Evolutionary conservation across 352 stramenopile genomes (phyloP), one percentile per base, ranked within the genome.

Genomic region (Globisporangium iwayamae): DNA sequence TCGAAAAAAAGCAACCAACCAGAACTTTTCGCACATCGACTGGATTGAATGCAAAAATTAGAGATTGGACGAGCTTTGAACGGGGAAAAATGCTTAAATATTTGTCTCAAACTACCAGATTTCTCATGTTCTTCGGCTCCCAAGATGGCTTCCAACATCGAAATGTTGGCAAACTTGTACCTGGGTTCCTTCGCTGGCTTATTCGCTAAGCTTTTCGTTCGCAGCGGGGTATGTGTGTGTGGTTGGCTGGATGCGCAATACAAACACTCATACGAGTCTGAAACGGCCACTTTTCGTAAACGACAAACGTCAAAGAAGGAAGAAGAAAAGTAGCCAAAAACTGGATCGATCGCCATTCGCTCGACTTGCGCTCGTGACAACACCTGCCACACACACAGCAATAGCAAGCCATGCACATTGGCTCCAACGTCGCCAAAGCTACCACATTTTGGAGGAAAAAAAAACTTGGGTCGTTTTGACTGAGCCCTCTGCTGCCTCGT

Each of bases 321-420:
- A 56, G 60, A 38, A 52, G 54, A 59, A 60, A 48, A 48, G 20
- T 48, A 34, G 34, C 36, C 54, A 60, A 60, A 34, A 32, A 30
- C 48, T 55, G 25, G 14, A 25, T 25, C 14, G 39, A n/a, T 46
- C 14, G 39, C 14, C 39, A 8, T n/a, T n/a, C 39, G 7, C 39
- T 46, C 4, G 13, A n/a, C 14, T 46, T 46, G 39, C 39, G 39
- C 39, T 46, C 39, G 13, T 46, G 39, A n/a, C 4, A 46, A 8
- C 39, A n/a, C 39, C 39, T n/a, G 13, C 14, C 13, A 18, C 39
- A 7, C 39, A 39, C 7, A 20, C 11, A 46, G 39, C 13, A 20
- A n/a, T 14, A 43, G 38, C 39, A 46, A 18, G 39, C 39, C 39
- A 46, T 46, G 39, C 39, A 18, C 13, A 13, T 16, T 10, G 36